Evolutionary conservation across 2,329 filamentous ascomycete genomes (phyloP).

Genomic region (Fusarium acutatum): DNA sequence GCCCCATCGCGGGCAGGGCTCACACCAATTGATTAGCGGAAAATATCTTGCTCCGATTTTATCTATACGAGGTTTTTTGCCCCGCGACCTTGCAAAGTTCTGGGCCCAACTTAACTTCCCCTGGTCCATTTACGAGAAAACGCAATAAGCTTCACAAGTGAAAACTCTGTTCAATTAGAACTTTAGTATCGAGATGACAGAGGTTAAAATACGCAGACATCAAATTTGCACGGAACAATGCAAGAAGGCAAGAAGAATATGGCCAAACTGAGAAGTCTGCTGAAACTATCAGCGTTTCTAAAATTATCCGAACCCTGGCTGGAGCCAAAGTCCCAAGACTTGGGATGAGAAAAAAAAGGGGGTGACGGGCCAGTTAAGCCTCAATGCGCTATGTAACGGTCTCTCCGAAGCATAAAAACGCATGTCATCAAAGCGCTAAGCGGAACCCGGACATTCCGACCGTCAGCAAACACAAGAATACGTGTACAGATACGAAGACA

Average conservation of each 20-base stretch:
- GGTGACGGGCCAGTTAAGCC: slow-evolving; percentile 11
- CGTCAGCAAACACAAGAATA: neutral
- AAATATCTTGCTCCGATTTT: slow-evolving; percentile 12
- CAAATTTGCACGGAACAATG: neutral
- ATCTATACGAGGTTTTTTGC: slow-evolving; percentile 14
- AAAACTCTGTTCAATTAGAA: neutral
- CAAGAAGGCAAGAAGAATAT: neutral
- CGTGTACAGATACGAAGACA: neutral
- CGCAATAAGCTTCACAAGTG: slow-evolving; percentile 8
- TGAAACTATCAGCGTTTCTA: neutral
- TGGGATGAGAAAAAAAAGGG: slow-evolving; percentile 2
- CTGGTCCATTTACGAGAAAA: neutral
- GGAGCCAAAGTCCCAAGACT: neutral
- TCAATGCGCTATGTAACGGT: slow-evolving; percentile 22
- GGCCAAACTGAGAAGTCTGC: neutral
- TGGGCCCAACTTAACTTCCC: neutral
- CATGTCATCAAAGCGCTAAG: slow-evolving; percentile 17
- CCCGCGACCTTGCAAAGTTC: neutral
- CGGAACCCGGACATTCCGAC: slow-evolving; percentile 2
- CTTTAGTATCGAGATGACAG: neutral
- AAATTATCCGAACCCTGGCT: slow-evolving; percentile 1
- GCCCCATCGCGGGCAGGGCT: neutral
- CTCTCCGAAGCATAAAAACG: slow-evolving; percentile 1
- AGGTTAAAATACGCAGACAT: neutral
- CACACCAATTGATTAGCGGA: slow-evolving; percentile 13